Percentiles rank a stretch among this genome's conserved stretches.
phyloP scores from a whole-genome alignment of 495 filamentous ascomycete genomes.

The Talaromyces proteolyticus region DNA sequence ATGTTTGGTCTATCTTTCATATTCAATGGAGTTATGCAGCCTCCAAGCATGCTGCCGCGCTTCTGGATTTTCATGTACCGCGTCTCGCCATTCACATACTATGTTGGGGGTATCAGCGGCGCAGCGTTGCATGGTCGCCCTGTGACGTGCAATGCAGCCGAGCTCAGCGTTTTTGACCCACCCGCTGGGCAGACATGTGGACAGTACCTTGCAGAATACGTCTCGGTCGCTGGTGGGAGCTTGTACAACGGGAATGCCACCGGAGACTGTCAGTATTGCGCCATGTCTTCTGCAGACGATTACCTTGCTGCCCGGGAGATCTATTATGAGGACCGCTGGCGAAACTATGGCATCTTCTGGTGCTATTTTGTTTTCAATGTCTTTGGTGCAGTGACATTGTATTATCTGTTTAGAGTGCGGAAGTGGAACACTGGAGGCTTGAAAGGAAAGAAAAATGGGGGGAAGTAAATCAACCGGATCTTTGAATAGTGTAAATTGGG shows the following conservation, averaged over 20 bases:
- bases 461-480: no score
- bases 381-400: no score
- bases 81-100: conserved; percentile 62
- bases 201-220: conserved; percentile 48
- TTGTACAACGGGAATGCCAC: conserved; percentile 46
- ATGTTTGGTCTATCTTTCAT: conserved; percentile 49
- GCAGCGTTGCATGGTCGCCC: conserved; percentile 48
- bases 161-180: conserved; percentile 48
- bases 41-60: conserved; percentile 46
- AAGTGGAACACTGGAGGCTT: no score
- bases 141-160: conserved; percentile 47
- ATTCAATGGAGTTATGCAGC: conserved; percentile 55
- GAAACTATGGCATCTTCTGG: conserved; percentile 60
- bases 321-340: conserved; percentile 54
- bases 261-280: conserved; percentile 52
- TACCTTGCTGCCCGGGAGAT: conserved; percentile 47
- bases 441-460: no score
- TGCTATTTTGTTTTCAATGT: no score
- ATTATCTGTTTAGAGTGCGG: no score
- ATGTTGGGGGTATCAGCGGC: conserved; percentile 50
- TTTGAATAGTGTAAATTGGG: no score
- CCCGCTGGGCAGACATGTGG: conserved; percentile 43
- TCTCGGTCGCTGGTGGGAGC: conserved; percentile 36
- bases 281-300: conserved; percentile 47
- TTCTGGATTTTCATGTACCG: conserved; percentile 81